Conservation (phyloP, 805 yeast species). For the Barnettozyma sucrosica region DNA sequence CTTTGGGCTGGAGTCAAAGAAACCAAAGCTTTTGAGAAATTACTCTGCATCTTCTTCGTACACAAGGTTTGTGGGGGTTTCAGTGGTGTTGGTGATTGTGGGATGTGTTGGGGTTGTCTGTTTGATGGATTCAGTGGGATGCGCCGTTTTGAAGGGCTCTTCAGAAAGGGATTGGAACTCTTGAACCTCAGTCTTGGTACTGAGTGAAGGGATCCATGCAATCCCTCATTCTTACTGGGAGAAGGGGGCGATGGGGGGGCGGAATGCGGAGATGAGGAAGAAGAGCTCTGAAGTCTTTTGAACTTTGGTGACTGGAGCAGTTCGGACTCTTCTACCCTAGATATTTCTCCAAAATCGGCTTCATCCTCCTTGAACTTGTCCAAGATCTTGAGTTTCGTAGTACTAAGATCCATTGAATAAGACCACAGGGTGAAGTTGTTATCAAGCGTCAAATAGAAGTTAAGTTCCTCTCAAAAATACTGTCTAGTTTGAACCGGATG, state of each 20-base stretch:
- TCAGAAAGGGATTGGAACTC: conserved; percentile 11
- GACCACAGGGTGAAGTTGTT: not conserved
- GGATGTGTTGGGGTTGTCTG: conserved; percentile 3
- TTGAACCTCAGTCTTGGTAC: conserved; percentile 21
- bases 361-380: conserved; percentile 24
- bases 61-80: not conserved
- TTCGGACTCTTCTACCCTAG: conserved; percentile 22
- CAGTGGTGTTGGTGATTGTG: not conserved
- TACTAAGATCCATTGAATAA: conserved; percentile 13
- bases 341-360: conserved; percentile 18
- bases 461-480: not conserved
- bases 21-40: conserved; percentile 7
- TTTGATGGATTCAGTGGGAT: conserved; percentile 15
- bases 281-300: conserved; percentile 21
- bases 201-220: conserved; percentile 11
- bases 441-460: not conserved
- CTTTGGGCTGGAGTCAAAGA: conserved; percentile 46
- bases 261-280: conserved; percentile 19
- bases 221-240: conserved; percentile 11
- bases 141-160: conserved; percentile 21
- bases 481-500: not conserved
- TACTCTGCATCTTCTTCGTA: conserved; percentile 2
- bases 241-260: conserved; percentile 13
- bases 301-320: conserved; percentile 25
- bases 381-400: conserved; percentile 18